Conservation (phyloP, 2,329 filamentous ascomycete species). For the Colletotrichum costaricense region DNA sequence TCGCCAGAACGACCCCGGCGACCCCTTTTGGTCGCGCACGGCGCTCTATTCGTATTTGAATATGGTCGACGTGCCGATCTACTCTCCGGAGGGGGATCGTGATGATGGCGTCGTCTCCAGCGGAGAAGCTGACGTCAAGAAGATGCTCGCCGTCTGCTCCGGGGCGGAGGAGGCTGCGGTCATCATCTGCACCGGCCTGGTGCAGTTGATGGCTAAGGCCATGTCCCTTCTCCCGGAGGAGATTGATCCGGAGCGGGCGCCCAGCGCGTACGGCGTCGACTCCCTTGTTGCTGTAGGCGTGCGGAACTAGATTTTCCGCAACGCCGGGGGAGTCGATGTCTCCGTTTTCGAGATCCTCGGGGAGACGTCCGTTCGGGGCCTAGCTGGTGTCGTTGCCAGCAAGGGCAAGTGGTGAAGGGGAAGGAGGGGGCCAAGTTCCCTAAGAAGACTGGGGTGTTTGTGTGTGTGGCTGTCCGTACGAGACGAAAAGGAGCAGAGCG, state of each 20-base stretch:
- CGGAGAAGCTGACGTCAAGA: constrained; percentile 41
- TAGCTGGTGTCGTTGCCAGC: constrained; percentile 14
- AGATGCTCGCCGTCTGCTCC: constrained; percentile 45
- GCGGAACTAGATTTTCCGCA: constrained; percentile 35
- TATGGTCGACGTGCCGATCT: constrained; percentile 56
- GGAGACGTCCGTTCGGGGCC: constrained; percentile 22
- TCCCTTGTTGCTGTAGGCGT: constrained; percentile 60
- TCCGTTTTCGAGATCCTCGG: constrained; percentile 34
- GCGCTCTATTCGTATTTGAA: constrained; percentile 61
- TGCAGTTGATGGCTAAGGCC: constrained; percentile 54
- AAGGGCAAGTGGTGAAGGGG: constrained; percentile 18
- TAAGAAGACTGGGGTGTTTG: neutral
- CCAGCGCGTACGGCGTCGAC: constrained; percentile 62
- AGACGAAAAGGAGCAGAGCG: neutral
- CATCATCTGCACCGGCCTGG: constrained; percentile 50
- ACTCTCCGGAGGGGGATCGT: constrained; percentile 37
- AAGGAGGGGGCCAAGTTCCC: neutral
- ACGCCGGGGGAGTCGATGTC: constrained; percentile 31
- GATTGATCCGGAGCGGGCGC: constrained; percentile 53
- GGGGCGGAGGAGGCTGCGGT: constrained; percentile 44
- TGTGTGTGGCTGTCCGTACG: neutral
- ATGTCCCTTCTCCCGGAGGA: constrained; percentile 58
- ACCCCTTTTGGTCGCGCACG: constrained; percentile 65
- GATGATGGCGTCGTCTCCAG: neutral
- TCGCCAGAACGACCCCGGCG: constrained; percentile 61